Evolutionary conservation across 1,139 yeast genomes (phyloP).

Genomic region (Geotrichum klebahnii): DNA sequence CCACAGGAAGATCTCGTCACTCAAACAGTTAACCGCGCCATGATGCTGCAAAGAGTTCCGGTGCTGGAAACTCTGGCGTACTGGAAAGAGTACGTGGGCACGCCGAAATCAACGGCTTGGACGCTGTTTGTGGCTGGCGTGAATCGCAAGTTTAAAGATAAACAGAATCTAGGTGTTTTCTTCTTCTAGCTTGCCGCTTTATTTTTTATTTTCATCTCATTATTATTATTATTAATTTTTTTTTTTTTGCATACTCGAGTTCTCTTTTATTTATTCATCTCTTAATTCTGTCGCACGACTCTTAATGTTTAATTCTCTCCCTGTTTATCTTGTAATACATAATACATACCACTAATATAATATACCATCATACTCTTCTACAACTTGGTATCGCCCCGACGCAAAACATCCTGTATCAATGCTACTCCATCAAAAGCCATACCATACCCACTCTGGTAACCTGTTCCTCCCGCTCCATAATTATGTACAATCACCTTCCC

Average conservation of each 20-base stretch:
- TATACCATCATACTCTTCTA: too few relatives aligned
- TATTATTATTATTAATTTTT: too few relatives aligned
- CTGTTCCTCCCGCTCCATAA: constrained; percentile 75
- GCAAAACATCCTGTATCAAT: too few relatives aligned
- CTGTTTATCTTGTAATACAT: too few relatives aligned
- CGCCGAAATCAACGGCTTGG: constrained; percentile 12
- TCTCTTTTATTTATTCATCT: too few relatives aligned
- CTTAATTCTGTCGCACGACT: too few relatives aligned
- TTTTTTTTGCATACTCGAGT: too few relatives aligned
- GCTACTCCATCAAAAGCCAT: constrained; percentile 52
- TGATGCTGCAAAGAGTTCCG: constrained; percentile 11
- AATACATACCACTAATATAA: too few relatives aligned
- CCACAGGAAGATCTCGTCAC: constrained; percentile 8
- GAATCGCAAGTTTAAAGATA: constrained; percentile 16
- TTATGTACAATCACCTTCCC: constrained; percentile 52
- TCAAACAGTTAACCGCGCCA: constrained; percentile 2
- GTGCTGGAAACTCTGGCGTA: constrained; percentile 14
- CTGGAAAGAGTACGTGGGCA: constrained; percentile 21
- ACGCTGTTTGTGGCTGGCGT: constrained; percentile 21
- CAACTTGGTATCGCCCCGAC: too few relatives aligned
- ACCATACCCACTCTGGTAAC: constrained; percentile 69
- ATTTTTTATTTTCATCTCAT: too few relatives aligned
- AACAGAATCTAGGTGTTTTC: constrained; percentile 15
- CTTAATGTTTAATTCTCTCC: too few relatives aligned
- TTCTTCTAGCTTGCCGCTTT: constrained; percentile 16